Evolutionary conservation across 2,329 filamentous ascomycete genomes (phyloP), one percentile per base, ranked within the genome.

Genomic region (Neoascochyta sp.): DNA sequence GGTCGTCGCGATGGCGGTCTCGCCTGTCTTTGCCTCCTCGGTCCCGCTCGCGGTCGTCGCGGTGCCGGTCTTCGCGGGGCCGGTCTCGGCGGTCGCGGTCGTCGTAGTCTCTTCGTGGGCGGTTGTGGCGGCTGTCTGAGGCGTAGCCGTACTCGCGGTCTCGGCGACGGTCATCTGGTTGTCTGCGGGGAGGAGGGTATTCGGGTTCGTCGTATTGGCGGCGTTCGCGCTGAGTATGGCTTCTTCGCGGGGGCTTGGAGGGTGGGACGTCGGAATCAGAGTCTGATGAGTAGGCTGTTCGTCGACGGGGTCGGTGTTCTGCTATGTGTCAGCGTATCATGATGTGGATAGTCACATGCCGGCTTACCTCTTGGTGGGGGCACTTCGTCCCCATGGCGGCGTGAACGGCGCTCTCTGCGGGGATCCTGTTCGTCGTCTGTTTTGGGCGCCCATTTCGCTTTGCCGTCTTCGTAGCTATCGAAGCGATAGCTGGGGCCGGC

Each of bases 381-480:
- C 11, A 37, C 47, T 25, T 50, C 43, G 7, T 43, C 36, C 2
- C 36, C 38, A 13, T 41, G 35, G 17, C 18, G 18, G 18, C 18
- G 18, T n/a, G 29, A 30, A n/a, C 20, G 20, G 10, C 32, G 36
- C 15, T 41, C 37, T 18, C 28, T 41, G 12, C 37, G 41, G 29
- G 51, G 43, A 20, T 45, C 47, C 20, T 40, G 36, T 23, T 48
- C 39, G 18, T 51, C 39, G 34, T 52, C 47, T 31, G 36, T 40
- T 3, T 33, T 41, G 7, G 49, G 49, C 12, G 47, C 40, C 49
- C 49, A 52, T 38, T 42, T 46, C 5, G 49, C 43, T 30, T 51
- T 52, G 27, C 49, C 49, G 40, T 51, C 47, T 32, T 52, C 49
- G 41, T 52, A 52, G 34, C 44, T 47, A 16, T 52, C 47, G 29